Evolutionary conservation across 495 filamentous ascomycete species (phyloP).

Genomic region (Chaetomidium leptoderma): DNA sequence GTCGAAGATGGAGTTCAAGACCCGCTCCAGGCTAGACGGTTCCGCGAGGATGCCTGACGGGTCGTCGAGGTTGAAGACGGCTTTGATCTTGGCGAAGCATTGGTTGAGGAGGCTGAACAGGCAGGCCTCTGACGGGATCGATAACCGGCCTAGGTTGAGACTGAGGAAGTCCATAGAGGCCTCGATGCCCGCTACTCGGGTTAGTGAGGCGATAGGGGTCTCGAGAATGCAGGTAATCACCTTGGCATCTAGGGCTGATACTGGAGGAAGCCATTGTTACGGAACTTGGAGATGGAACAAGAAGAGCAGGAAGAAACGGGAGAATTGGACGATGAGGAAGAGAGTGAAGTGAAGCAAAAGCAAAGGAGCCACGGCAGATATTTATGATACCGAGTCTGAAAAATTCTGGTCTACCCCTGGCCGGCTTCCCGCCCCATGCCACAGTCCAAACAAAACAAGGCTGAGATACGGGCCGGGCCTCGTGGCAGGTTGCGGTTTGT

Average conservation of each 20-base stretch:
- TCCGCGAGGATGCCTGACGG: conserved; percentile 20
- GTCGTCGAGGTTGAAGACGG: conserved; percentile 27
- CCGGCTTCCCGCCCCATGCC: conserved; percentile 4
- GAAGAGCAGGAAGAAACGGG: background rate
- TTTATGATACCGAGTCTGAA: background rate
- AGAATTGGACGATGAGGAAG: background rate
- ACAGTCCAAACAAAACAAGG: background rate
- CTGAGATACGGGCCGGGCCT: conserved; percentile 1
- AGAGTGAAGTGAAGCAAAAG: background rate
- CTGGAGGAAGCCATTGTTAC: background rate
- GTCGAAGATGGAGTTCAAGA: conserved; percentile 30
- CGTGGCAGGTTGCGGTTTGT: conserved; percentile 11
- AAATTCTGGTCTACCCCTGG: background rate
- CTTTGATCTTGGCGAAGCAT: conserved; percentile 18
- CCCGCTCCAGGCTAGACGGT: conserved; percentile 16
- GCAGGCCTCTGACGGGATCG: conserved; percentile 24
- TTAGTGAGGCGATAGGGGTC: background rate
- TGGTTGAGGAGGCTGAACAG: conserved; percentile 24
- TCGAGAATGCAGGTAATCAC: background rate
- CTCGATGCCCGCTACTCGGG: conserved; percentile 25
- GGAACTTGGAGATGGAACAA: background rate
- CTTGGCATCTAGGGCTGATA: conserved; percentile 8
- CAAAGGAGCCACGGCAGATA: no score
- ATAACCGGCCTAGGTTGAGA: conserved; percentile 18
- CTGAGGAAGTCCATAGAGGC: conserved; percentile 19